Conservation (phyloP, 148 eudicot genomes). For the Vaccinium myrtillus region DNA sequence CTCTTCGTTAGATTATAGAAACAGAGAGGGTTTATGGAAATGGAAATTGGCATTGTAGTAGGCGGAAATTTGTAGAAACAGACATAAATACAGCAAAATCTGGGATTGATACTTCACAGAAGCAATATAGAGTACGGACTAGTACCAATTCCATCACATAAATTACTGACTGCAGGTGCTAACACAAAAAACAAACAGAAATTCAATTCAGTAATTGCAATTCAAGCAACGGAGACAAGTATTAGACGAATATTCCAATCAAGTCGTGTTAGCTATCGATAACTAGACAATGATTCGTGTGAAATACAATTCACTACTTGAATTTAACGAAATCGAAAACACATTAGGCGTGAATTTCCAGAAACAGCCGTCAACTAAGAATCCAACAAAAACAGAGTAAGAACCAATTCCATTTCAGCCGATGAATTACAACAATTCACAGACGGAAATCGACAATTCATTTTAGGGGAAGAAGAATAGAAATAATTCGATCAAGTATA, state of each 20-base stretch:
- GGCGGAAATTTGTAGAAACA: not conserved
- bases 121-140: not conserved
- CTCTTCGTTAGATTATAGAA: not conserved
- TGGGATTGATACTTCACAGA: not conserved
- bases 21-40: conserved; percentile 7
- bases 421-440: not conserved
- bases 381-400: not conserved
- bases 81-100: not conserved
- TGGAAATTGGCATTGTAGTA: not conserved
- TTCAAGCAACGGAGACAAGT: no score
- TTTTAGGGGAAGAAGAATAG: not conserved
- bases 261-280: no score
- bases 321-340: not conserved
- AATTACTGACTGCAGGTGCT: not conserved
- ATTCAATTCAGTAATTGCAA: no score
- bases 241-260: no score
- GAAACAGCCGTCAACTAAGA: not conserved
- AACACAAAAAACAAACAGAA: not conserved
- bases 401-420: not conserved
- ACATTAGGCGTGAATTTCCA: not conserved
- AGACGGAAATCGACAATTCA: not conserved
- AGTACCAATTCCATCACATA: not conserved
- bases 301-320: not conserved
- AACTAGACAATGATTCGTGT: not conserved
- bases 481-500: no score